Base-by-base conservation (phyloP, 257 asterid genomes). In the Jasminum sambac region DNA sequence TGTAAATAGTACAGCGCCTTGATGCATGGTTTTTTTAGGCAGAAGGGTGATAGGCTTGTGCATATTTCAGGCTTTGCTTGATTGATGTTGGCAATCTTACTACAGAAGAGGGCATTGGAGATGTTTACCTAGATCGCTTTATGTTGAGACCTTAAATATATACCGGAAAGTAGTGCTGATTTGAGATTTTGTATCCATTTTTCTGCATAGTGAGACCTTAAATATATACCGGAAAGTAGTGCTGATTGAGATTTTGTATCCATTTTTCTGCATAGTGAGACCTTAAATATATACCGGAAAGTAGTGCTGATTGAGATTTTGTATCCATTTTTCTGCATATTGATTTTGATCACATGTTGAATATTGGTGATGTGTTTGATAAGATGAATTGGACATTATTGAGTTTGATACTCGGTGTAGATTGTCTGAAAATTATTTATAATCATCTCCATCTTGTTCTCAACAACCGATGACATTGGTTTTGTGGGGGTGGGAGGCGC, bases 11-110 rank as follows among this genome's bases (percentile, higher is more conserved):
- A 80, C 78, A 85, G 78, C 81, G 89, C 89, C 83, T 79, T 79
- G 78, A 77, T 83, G 89, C 78, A 90, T 78, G 83, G 64, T 85
- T 85, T 85, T 87, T 83, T 71, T 72, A 77, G 94, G 86, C 90
- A 78, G 61, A 68, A 83, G 90, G 89, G 85, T 83, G 84, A 74
- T 76, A 81, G 74, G 61, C 68, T 40, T 76, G 69, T 77, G 77
- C 71, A 55, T 30, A 46, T 67, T 58, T 72, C 34, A 37, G 72
- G 77, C 14, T 69, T 58, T 67, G 59, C 63, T 67, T 43, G 6
- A 43, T 67, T 43, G 6, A 43, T 14, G 43, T 9, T 63, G 14
- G 16, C 12, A 13, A n/a, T 58, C 26, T 4, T 21, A 5, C 36
- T 2, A 58, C 2, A 21, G 16, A 58, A 12, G 64, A 43, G 13